A percentile compares a stretch with the other conserved stretches of the same genome.
These are phyloP conservation scores for Globisporangium spinosum DNA, from an alignment of 352 stramenopile genomes.

Conservation along the genomic window DNA sequence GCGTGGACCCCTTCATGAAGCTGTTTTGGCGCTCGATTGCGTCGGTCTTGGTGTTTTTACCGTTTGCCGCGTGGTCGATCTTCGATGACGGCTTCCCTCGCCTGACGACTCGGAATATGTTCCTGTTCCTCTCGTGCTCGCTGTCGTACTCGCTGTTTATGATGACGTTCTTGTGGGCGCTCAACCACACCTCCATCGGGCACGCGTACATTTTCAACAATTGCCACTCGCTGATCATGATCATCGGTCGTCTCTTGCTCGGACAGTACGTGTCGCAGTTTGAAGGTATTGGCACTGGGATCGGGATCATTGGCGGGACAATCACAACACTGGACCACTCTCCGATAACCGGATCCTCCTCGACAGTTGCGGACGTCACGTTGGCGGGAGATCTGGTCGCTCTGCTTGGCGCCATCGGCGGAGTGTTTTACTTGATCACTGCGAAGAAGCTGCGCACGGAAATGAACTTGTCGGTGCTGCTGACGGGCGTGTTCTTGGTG, in stretches of 20 bases:
- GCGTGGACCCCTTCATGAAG: constrained; percentile 79
- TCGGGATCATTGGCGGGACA: constrained; percentile 74
- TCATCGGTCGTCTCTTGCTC: constrained; percentile 54
- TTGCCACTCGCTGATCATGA: constrained; percentile 79
- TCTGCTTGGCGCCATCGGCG: constrained; percentile 63
- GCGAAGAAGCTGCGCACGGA: constrained; percentile 67
- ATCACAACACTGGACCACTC: constrained; percentile 71
- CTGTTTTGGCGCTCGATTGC: constrained; percentile 79
- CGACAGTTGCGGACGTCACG: constrained; percentile 38
- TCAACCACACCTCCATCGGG: constrained; percentile 74
- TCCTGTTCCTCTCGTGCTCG: constrained; percentile 64
- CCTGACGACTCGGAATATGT: constrained; percentile 55
- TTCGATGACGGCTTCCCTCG: constrained; percentile 53
- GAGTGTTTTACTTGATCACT: constrained; percentile 70
- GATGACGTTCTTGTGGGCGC: constrained; percentile 77
- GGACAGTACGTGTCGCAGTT: constrained; percentile 68
- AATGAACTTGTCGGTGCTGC: constrained; percentile 61
- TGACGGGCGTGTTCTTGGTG: constrained; percentile 66
- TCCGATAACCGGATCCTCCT: constrained; percentile 6
- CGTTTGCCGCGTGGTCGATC: constrained; percentile 48
- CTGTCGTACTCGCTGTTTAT: constrained; percentile 74
- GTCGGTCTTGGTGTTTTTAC: constrained; percentile 67
- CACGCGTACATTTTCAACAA: constrained; percentile 89
- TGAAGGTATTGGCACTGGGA: constrained; percentile 66
- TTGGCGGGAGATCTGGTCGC: constrained; percentile 73